Percentiles rank a stretch among this genome's conserved stretches.
Evolutionary conservation across 139 green algal genomes (phyloP).

Genomic region (Chlorella ohadii): DNA sequence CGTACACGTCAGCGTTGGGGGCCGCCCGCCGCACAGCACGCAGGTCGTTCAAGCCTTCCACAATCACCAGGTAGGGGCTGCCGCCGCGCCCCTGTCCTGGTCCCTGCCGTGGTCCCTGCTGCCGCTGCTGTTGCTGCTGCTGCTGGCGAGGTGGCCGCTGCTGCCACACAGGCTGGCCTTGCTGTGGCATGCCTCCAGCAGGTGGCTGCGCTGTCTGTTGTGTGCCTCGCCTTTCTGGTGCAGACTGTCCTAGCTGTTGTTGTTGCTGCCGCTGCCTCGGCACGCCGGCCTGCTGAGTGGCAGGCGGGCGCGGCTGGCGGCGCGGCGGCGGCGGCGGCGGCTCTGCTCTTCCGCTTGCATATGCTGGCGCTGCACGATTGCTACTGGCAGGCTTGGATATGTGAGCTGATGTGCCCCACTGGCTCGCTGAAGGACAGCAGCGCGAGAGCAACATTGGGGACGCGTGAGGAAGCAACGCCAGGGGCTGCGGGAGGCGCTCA

Average conservation of each 20-base stretch:
- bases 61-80: slow-evolving; percentile 29
- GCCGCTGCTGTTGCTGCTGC: not conserved
- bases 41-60: slow-evolving; percentile 49
- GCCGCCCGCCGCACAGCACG: slow-evolving; percentile 19
- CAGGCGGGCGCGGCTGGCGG: not conserved
- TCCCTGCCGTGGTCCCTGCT: not conserved
- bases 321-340: not conserved
- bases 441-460: too few relatives aligned
- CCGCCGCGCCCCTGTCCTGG: not conserved
- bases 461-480: too few relatives aligned
- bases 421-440: too few relatives aligned
- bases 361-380: too few relatives aligned
- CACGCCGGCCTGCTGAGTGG: not conserved
- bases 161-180: not conserved
- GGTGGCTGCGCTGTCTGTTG: not conserved
- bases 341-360: not conserved
- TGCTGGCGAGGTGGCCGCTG: not conserved
- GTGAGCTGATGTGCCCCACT: too few relatives aligned
- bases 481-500: too few relatives aligned
- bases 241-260: not conserved
- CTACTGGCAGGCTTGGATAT: too few relatives aligned
- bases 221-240: not conserved
- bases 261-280: not conserved
- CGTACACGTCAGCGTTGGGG: slow-evolving; percentile 6
- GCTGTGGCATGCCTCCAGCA: not conserved